Conservation (phyloP, 164 flowering plant species). For the Magnolia sinica region DNA sequence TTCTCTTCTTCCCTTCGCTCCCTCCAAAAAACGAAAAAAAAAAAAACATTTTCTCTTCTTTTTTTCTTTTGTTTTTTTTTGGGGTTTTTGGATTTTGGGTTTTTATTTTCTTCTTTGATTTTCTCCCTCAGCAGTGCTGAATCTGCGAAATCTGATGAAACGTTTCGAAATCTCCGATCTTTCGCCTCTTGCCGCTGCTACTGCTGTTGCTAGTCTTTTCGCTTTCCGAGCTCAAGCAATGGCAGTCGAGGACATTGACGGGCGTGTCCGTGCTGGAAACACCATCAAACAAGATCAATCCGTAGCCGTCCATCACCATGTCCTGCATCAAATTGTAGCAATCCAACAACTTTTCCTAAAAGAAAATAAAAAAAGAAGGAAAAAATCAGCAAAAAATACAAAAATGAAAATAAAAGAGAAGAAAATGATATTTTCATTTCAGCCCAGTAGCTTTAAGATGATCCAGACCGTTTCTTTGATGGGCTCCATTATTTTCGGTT, state of each 20-base stretch:
- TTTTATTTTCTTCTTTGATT: background rate
- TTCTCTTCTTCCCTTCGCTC: background rate
- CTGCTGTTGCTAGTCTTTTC: conserved; percentile 15
- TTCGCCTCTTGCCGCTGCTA: conserved; percentile 27
- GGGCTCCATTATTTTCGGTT: background rate
- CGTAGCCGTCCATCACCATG: conserved; percentile 31
- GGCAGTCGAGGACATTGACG: conserved; percentile 49
- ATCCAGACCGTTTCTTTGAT: background rate
- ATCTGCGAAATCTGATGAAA: conserved; percentile 36
- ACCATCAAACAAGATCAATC: conserved; percentile 19
- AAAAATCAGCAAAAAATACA: background rate
- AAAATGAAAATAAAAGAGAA: background rate
- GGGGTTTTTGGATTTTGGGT: background rate
- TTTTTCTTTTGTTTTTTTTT: background rate
- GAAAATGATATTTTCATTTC: background rate
- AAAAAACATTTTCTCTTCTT: background rate
- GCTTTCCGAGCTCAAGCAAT: conserved; percentile 39
- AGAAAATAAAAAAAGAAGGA: background rate
- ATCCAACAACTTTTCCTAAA: conserved; percentile 39
- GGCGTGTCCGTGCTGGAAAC: conserved; percentile 41
- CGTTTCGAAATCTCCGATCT: conserved; percentile 21
- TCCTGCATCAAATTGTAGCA: conserved; percentile 42
- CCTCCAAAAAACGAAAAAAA: background rate
- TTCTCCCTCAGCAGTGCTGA: conserved; percentile 24
- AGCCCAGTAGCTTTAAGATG: background rate